Base-by-base conservation (phyloP, 2,329 filamentous ascomycete genomes). In the Penicillium sp. region DNA sequence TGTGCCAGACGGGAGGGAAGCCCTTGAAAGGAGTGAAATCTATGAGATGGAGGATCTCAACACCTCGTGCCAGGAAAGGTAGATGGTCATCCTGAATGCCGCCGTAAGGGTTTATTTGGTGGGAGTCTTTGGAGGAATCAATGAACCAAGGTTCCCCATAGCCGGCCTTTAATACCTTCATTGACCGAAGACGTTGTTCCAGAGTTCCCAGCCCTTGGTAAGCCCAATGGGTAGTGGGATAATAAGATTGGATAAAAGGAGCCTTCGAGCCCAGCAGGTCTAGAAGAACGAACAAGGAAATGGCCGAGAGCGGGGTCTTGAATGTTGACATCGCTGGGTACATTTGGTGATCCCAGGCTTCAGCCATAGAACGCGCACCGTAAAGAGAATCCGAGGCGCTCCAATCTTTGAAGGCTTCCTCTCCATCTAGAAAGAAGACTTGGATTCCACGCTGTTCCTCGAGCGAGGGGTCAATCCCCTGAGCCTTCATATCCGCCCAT, bases 161-260 rank as follows among this genome's bases (percentile, higher is more conserved):
- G 38, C 80, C 78, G 7, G 87, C 85, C 66, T 89, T 85, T 56
- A 93, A 82, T 31, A 87, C 73, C 1, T 77, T 77, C 1, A 92
- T 76, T 9, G 79, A 74, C 31, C 91, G 85, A 68, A 96, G 79
- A 24, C 91, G 86, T 46, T 77, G 73, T 74, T 97, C 93, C 15
- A 95, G 75, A 2, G 76, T 74, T 1, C 89, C 87, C 78, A 97
- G 83, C 53, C 82, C 81, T 60, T 83, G 79, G 71, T 97, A 97
- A 1, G 92, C 91, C 93, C 93, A 96, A 69, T 97, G 93, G 0
- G 93, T 96, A 1, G 87, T 88, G 53, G 85, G 81, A 70, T 95
- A 96, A 75, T 93, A 96, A 0, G 90, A 95, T 1, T 90, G 90
- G 1, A 99, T 81, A 0, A 65, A 75, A 0, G 92, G 90, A 39